Percentiles rank a stretch among this genome's conserved stretches.
These are phyloP conservation scores for Saturnispora quitensis DNA, from an alignment of 805 yeast species.

Conservation along the genomic window DNA sequence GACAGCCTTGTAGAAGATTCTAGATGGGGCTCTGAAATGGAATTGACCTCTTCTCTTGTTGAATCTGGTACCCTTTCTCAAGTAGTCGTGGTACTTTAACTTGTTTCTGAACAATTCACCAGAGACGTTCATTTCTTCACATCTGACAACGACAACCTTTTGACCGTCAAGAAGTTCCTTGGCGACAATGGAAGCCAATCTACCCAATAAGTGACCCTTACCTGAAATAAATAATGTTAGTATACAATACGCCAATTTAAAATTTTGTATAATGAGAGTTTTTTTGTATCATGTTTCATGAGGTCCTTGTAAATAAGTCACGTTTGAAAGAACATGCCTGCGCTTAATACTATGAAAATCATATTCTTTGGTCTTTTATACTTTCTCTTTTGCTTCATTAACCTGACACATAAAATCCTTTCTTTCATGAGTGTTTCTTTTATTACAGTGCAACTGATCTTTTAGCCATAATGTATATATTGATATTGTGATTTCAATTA, in stretches of 20 bases:
- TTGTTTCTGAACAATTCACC: slow-evolving; percentile 99
- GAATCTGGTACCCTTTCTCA: slow-evolving; percentile 98
- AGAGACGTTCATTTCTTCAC: slow-evolving; percentile 96
- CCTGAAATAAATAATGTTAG: slow-evolving; percentile 29
- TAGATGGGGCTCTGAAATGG: slow-evolving; percentile 99
- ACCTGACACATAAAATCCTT: no score
- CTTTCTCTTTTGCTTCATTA: no score
- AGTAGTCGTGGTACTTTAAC: slow-evolving; percentile 99
- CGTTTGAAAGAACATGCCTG: no score
- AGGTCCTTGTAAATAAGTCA: no score
- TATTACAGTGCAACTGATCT: no score
- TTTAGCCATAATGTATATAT: no score
- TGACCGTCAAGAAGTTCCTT: slow-evolving; percentile 98
- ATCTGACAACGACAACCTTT: slow-evolving; percentile 94
- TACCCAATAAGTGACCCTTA: slow-evolving; percentile 99
- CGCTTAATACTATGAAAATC: no score
- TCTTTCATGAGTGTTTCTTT: no score
- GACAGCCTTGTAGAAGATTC: slow-evolving; percentile 99
- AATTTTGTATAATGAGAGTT: background rate
- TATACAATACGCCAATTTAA: background rate
- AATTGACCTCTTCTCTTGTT: slow-evolving; percentile 99
- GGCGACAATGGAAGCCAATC: slow-evolving; percentile 98
- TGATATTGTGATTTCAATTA: background rate
- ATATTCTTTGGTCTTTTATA: no score
- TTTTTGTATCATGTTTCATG: no score